phyloP scores from a whole-genome alignment of 192 early-diverging fungal genomes.

The Funneliformis geosporum region DNA sequence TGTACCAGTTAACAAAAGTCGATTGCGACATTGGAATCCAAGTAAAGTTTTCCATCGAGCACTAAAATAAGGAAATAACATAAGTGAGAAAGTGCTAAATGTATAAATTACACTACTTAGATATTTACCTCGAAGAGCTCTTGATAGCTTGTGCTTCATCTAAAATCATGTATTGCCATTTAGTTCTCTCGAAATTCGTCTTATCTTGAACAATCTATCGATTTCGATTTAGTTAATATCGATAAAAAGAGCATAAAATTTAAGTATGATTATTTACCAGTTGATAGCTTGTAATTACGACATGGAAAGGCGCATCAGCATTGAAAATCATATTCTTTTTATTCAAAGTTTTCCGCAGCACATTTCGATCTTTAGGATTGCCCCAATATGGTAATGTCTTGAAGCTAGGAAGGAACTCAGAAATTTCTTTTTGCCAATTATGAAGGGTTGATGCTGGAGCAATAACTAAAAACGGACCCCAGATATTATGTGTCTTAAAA shows the following conservation, averaged over 20 bases:
- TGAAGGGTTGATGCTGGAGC: slow-evolving; percentile 86
- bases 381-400: slow-evolving; percentile 85
- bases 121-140: slow-evolving; percentile 59
- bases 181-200: slow-evolving; percentile 75
- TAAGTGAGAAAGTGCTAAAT: neutral
- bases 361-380: slow-evolving; percentile 77
- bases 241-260: neutral
- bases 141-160: slow-evolving; percentile 97
- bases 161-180: slow-evolving; percentile 96
- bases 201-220: slow-evolving; percentile 70
- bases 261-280: slow-evolving; percentile 46
- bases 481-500: slow-evolving; percentile 70
- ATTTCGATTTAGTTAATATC: slow-evolving; percentile 4
- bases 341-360: slow-evolving; percentile 77
- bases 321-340: slow-evolving; percentile 71
- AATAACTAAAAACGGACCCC: slow-evolving; percentile 91
- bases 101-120: neutral
- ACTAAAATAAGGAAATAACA: slow-evolving; percentile 35
- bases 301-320: slow-evolving; percentile 82
- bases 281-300: slow-evolving; percentile 90
- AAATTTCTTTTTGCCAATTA: slow-evolving; percentile 92
- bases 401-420: slow-evolving; percentile 77
- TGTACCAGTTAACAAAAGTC: slow-evolving; percentile 86
- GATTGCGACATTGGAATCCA: slow-evolving; percentile 81
- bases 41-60: slow-evolving; percentile 87